Conservation (phyloP, 495 filamentous ascomycete genomes). For the Neurospora intermedia region DNA sequence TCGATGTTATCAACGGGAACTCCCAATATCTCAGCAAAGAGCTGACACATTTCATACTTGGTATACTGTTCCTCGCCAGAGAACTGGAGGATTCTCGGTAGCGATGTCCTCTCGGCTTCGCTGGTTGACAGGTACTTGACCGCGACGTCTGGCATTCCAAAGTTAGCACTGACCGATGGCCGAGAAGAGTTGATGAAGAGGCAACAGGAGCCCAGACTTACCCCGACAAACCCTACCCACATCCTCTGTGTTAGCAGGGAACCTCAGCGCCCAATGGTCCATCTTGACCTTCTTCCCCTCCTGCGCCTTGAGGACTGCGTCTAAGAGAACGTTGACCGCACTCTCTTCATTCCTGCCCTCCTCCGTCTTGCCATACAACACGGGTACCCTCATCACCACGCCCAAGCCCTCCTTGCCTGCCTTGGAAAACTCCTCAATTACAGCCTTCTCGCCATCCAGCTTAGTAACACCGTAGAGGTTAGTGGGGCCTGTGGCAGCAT, state of each 20-base stretch:
- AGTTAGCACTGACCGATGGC: neutral
- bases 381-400: slow-evolving; percentile 73
- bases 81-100: slow-evolving; percentile 77
- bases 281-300: slow-evolving; percentile 54
- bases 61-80: slow-evolving; percentile 78
- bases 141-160: slow-evolving; percentile 40
- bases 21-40: slow-evolving; percentile 72
- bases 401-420: slow-evolving; percentile 43
- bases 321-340: slow-evolving; percentile 72
- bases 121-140: slow-evolving; percentile 46
- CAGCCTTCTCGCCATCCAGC: slow-evolving; percentile 68
- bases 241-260: slow-evolving; percentile 80
- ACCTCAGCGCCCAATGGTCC: slow-evolving; percentile 82
- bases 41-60: slow-evolving; percentile 83
- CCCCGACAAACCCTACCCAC: slow-evolving; percentile 65
- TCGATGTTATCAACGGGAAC: slow-evolving; percentile 60
- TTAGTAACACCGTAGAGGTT: slow-evolving; percentile 89
- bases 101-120: slow-evolving; percentile 25
- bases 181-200: neutral
- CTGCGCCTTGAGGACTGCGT: slow-evolving; percentile 57
- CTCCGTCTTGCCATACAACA: slow-evolving; percentile 66
- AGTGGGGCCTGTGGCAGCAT: slow-evolving; percentile 53
- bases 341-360: slow-evolving; percentile 51
- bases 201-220: slow-evolving; percentile 11
- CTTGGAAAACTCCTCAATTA: slow-evolving; percentile 46